Evolutionary conservation across 2,329 filamentous ascomycete species (phyloP).

Genomic region (Mycocentrospora acerina): DNA sequence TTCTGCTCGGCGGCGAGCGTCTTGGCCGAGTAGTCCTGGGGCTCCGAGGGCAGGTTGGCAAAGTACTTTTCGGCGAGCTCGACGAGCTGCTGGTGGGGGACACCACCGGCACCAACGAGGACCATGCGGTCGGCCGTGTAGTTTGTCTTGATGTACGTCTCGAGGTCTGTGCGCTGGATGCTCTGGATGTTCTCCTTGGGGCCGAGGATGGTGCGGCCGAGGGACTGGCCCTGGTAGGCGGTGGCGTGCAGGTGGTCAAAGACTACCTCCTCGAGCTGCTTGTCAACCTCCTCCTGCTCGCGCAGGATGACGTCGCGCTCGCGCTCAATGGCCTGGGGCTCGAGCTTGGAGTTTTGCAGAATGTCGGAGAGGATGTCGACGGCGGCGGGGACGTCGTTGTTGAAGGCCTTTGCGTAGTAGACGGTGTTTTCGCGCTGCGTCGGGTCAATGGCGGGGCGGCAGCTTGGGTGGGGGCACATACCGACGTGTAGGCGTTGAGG

Average conservation of each 20-base stretch:
- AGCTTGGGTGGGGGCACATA: slow-evolving; percentile 57
- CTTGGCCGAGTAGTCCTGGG: slow-evolving; percentile 72
- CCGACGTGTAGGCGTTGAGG: slow-evolving; percentile 98
- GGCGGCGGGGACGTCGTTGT: slow-evolving; percentile 91
- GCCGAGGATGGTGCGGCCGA: slow-evolving; percentile 96
- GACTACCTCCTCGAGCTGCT: slow-evolving; percentile 98
- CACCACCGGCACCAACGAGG: slow-evolving; percentile 89
- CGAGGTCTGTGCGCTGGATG: slow-evolving; percentile 87
- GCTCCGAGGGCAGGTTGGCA: slow-evolving; percentile 71
- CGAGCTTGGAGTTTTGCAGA: slow-evolving; percentile 98
- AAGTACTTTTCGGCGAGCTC: slow-evolving; percentile 98
- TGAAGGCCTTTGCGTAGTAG: slow-evolving; percentile 99
- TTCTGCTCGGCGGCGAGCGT: slow-evolving; percentile 72
- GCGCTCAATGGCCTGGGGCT: slow-evolving; percentile 87
- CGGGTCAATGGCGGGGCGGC: slow-evolving; percentile 44
- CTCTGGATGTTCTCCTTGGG: slow-evolving; percentile 97
- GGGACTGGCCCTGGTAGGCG: slow-evolving; percentile 92
- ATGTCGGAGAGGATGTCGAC: slow-evolving; percentile 99
- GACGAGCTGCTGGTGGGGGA: slow-evolving; percentile 92
- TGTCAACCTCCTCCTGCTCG: slow-evolving; percentile 99
- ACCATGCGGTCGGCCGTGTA: slow-evolving; percentile 99
- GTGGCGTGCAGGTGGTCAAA: slow-evolving; percentile 99
- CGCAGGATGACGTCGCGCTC: slow-evolving; percentile 98
- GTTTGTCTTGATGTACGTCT: slow-evolving; percentile 98
- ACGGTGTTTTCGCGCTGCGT: slow-evolving; percentile 92